These are phyloP conservation scores for Racocetra persica DNA, from an alignment of 371 early-diverging fungal species.

Conservation along the genomic window DNA sequence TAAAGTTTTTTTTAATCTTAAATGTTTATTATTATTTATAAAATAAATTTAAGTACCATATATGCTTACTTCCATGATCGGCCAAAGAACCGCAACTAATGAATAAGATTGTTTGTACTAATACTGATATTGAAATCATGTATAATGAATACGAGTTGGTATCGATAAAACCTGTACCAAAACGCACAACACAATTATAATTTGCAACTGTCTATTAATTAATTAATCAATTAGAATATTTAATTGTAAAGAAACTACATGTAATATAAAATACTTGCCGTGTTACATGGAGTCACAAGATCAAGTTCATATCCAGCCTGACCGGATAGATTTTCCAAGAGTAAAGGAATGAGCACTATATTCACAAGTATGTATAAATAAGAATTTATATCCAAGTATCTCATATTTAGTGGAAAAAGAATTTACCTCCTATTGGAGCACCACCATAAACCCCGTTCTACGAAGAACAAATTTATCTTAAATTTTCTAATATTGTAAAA, in stretches of 20 bases:
- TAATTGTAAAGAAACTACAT: too few species aligned
- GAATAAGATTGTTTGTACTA: conserved; percentile 66
- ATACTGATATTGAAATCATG: conserved; percentile 60
- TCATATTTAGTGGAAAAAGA: not conserved
- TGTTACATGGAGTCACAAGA: conserved; percentile 46
- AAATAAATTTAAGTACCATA: not conserved
- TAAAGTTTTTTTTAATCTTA: too few species aligned
- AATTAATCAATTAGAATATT: not conserved
- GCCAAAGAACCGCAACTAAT: conserved; percentile 67
- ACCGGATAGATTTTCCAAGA: conserved; percentile 55
- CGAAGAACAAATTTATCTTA: not conserved
- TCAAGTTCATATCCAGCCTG: conserved; percentile 45
- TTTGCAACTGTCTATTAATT: not conserved
- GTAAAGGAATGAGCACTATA: conserved; percentile 54
- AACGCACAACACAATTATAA: conserved; percentile 56
- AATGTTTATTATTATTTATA: too few species aligned
- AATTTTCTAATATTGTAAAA: not conserved
- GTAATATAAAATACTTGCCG: not conserved
- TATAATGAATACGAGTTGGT: conserved; percentile 62
- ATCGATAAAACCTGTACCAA: conserved; percentile 57
- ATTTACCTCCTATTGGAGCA: conserved; percentile 46
- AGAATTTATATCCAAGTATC: too few species aligned
- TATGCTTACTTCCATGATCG: conserved; percentile 60
- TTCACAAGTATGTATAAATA: not conserved
- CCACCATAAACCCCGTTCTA: conserved; percentile 53